Percentiles rank a stretch among this genome's conserved stretches.
Evolutionary conservation across 1,284 basidiomycete species (phyloP).

Genomic region (Heliocybe sulcata): DNA sequence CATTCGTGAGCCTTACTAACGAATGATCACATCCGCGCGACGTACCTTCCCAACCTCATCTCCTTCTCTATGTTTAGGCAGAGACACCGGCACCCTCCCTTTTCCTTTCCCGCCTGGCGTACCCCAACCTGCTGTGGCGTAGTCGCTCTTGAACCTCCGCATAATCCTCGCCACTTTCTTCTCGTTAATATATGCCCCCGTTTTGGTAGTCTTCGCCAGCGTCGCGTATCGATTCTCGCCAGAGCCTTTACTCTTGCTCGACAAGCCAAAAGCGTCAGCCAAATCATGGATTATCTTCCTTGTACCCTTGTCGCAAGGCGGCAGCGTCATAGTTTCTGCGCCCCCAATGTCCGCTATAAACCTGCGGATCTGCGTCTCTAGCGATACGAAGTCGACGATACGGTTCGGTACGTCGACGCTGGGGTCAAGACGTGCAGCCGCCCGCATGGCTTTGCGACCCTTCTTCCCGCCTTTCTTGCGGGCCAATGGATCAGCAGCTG

Average conservation of each 20-base stretch:
- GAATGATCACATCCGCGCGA: constrained; percentile 4
- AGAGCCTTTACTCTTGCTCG: constrained; percentile 69
- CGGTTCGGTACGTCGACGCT: constrained; percentile 40
- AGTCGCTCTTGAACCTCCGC: constrained; percentile 25
- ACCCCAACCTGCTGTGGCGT: constrained; percentile 22
- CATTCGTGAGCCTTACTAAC: constrained; percentile 2
- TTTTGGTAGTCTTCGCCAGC: constrained; percentile 57
- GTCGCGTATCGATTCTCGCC: constrained; percentile 61
- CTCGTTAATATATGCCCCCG: constrained; percentile 46
- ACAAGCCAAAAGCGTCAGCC: constrained; percentile 68
- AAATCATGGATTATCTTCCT: constrained; percentile 74
- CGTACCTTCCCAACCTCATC: constrained; percentile 69
- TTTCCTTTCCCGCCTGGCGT: constrained; percentile 20
- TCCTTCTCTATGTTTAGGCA: constrained; percentile 56
- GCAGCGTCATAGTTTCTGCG: constrained; percentile 52
- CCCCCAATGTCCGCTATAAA: constrained; percentile 56
- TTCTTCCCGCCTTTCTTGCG: constrained; percentile 61
- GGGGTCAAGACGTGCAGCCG: constrained; percentile 41
- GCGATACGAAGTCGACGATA: constrained; percentile 43
- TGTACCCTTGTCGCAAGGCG: constrained; percentile 68
- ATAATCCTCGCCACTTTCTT: constrained; percentile 51
- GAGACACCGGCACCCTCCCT: constrained; percentile 10
- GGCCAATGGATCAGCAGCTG: constrained; percentile 47
- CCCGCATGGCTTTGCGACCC: constrained; percentile 54
- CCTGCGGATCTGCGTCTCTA: constrained; percentile 64